Base-by-base conservation (phyloP, 805 yeast genomes). In the Wickerhamiella galacta region DNA sequence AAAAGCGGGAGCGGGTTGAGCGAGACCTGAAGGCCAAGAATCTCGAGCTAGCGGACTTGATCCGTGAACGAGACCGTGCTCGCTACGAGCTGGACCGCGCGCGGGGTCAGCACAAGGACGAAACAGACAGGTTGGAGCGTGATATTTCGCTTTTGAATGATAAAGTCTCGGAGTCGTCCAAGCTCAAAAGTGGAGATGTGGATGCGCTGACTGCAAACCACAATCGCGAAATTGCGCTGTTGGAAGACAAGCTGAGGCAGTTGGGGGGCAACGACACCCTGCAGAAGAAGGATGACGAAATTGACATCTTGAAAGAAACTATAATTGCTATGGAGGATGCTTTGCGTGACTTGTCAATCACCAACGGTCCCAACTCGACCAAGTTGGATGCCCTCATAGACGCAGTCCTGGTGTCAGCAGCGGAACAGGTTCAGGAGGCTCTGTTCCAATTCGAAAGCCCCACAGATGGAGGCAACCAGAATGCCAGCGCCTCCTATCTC, bases 61-160 rank as follows among this genome's bases (percentile, higher is more conserved):
- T 83, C 36, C 68, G 90, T 39, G 94, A 82, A 51, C 70, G 95
- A 37, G 95, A 82, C 49, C 66, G 93, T 30, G 92, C 93, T 1
- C 67, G 87, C 47, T 61, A 82, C 43, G 94, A 82, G 38, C 57
- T 81, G 26, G 93, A 80, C 41, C 66, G 79, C 42, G 49, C 67
- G 8, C 70, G 66, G 43, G 83, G 79, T 7, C 60, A 68, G 25
- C 73, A 73, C 42, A 72, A 68, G 34, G 70, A 61, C 38, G 79
- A 75, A 42, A 64, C 72, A 38, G 87, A 76, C 43, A 64, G 58
- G 39, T 60, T 79, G 19, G 72, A 73, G 43, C 59, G 81, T 2
- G 73, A 75, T 43, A 49, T 78, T 25, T 62, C 81, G 38, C 72
- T 71, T 35, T 55, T 73, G 37, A 68, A 71, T 39, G 64, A 66